phyloP scores from a whole-genome alignment of 129 eudicot genomes.

The Flaveria trinervia region DNA sequence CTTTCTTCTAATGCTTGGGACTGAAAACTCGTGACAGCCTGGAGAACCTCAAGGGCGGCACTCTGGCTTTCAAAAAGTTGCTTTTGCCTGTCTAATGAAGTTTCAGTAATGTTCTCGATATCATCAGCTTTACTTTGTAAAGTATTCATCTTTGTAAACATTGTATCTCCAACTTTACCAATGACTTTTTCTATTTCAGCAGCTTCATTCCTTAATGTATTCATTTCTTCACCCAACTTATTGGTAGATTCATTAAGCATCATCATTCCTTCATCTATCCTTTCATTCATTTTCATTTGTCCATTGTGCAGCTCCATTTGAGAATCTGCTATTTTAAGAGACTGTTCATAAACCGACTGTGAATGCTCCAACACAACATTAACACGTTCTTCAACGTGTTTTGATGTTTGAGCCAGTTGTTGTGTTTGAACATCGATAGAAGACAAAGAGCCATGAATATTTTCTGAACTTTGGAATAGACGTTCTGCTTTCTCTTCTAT shows the following conservation, averaged over 20 bases:
- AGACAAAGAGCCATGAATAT: conserved; percentile 53
- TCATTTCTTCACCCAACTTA: conserved; percentile 53
- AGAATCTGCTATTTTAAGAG: conserved; percentile 51
- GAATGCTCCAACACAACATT: conserved; percentile 48
- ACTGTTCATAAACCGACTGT: conserved; percentile 49
- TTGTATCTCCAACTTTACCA: conserved; percentile 57
- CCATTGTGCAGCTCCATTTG: conserved; percentile 59
- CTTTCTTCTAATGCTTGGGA: conserved; percentile 76
- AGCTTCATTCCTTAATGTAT: conserved; percentile 48
- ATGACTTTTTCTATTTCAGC: conserved; percentile 70
- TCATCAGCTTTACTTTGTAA: conserved; percentile 69
- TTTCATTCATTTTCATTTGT: conserved; percentile 56
- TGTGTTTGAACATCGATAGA: conserved; percentile 53
- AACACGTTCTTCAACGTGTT: conserved; percentile 45
- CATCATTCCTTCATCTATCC: conserved; percentile 54
- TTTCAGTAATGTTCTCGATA: conserved; percentile 55
- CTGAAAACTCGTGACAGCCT: conserved; percentile 58
- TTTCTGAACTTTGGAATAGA: conserved; percentile 47
- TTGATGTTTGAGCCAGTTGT: conserved; percentile 55
- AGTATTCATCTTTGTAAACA: conserved; percentile 55
- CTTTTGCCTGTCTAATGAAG: conserved; percentile 62
- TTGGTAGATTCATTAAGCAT: conserved; percentile 52
- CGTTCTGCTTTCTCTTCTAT: conserved; percentile 59
- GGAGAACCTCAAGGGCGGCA: conserved; percentile 63
- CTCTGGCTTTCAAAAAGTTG: conserved; percentile 67